These are phyloP conservation scores for Globisporangium okanoganense DNA, from an alignment of 352 stramenopile species.

Conservation along the genomic window DNA sequence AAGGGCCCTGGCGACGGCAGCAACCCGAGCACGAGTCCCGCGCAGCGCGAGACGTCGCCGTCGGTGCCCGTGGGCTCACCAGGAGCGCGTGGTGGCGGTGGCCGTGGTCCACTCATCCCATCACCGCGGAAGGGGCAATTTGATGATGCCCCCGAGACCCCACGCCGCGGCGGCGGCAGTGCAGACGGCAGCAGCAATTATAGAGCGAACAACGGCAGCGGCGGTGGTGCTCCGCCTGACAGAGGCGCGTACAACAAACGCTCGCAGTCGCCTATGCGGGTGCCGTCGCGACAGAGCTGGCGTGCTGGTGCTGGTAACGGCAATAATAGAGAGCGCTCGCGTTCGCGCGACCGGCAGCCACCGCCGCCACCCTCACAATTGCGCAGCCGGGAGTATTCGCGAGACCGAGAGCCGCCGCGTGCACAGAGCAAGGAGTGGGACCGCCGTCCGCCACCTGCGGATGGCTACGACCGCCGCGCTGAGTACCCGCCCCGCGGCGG, in stretches of 20 bases:
- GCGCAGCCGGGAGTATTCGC: conserved; percentile 9
- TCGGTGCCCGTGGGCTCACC: background rate
- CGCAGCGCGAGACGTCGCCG: background rate
- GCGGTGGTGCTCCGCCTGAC: background rate
- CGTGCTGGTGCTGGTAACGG: conserved; percentile 12
- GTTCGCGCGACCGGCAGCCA: conserved; percentile 18
- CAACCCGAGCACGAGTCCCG: background rate
- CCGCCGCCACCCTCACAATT: background rate
- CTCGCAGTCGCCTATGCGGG: conserved; percentile 5
- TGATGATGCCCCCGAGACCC: conserved; percentile 47
- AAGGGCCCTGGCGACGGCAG: conserved; percentile 22
- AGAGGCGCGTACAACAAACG: conserved; percentile 9
- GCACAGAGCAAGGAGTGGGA: conserved; percentile 7
- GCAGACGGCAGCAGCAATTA: conserved; percentile 6
- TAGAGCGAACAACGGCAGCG: conserved; percentile 1
- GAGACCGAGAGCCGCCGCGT: conserved; percentile 4
- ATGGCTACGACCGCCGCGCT: conserved; percentile 7
- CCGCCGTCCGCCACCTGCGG: background rate
- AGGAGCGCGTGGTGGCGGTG: background rate
- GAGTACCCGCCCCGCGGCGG: background rate
- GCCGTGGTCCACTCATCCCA: conserved; percentile 12
- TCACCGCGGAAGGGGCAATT: conserved; percentile 54
- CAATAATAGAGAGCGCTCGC: conserved; percentile 20
- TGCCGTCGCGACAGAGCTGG: conserved; percentile 15
- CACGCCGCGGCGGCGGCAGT: conserved; percentile 7